Percentiles rank a stretch among this genome's conserved stretches.
Evolutionary conservation across 139 green algal species (phyloP).

Genomic region (Micractinium conductrix): DNA sequence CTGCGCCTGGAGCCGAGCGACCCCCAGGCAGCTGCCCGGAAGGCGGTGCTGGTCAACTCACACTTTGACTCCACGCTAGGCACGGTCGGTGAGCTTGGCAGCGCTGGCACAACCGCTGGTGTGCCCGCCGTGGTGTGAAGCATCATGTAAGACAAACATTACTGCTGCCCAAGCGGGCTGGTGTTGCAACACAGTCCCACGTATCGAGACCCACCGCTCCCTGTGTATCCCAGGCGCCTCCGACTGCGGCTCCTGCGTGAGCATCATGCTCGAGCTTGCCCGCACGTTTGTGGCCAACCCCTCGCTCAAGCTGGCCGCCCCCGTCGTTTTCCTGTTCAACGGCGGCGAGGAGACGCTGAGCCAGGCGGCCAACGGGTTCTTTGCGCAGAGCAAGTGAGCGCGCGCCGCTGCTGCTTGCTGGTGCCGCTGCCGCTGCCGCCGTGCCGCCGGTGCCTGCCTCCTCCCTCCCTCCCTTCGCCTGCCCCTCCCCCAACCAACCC

Average conservation of each 20-base stretch:
- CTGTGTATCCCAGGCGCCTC: slow-evolving; percentile 63
- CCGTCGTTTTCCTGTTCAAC: slow-evolving; percentile 76
- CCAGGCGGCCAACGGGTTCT: slow-evolving; percentile 52
- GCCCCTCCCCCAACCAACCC: not conserved
- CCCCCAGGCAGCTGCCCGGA: not conserved
- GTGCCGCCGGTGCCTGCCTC: too few relatives aligned
- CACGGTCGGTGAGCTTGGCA: slow-evolving; percentile 9
- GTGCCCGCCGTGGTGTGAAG: too few relatives aligned
- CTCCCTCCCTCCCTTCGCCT: too few relatives aligned
- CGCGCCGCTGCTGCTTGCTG: not conserved
- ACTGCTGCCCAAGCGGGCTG: not conserved
- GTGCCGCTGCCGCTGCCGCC: not conserved
- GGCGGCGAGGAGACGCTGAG: slow-evolving; percentile 69
- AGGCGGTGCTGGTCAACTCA: slow-evolving; percentile 56
- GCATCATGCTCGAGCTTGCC: slow-evolving; percentile 67
- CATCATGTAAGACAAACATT: not conserved
- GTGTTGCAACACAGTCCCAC: not conserved
- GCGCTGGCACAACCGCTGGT: too few relatives aligned
- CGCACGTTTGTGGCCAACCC: slow-evolving; percentile 50
- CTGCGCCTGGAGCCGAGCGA: slow-evolving; percentile 44
- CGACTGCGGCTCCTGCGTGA: slow-evolving; percentile 63
- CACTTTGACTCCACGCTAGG: slow-evolving; percentile 61
- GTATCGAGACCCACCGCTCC: too few relatives aligned
- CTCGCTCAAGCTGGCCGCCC: slow-evolving; percentile 41
- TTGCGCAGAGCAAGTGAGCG: slow-evolving; percentile 31